Base-by-base conservation (phyloP, 768 basidiomycete genomes). In the Lactifluus hygrophoroides region DNA sequence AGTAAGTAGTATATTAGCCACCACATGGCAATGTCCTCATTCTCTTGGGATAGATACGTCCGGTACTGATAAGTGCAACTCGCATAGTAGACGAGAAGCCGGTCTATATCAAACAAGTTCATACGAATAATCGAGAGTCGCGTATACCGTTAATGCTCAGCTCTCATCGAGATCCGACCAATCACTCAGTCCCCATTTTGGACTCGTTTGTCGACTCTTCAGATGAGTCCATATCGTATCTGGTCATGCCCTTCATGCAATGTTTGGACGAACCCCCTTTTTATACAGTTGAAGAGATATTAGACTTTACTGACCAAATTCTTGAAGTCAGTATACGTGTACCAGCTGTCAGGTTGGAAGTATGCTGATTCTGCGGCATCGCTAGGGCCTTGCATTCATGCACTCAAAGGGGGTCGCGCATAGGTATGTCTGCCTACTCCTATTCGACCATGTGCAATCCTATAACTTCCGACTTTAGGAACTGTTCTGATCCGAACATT, bases 71-170 rank as follows among this genome's bases (percentile, higher is more conserved):
- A 2, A 74, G 76, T 37, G 74, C 72, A 0, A 71, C 65, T 0
- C 66, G 72, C 6, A 56, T 64, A 2, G 64, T 66, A 2, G 72
- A 74, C 28, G 65, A 56, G 0, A 57, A 37, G 4, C 46, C 63
- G 1, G 69, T 76, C 0, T 66, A 63, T 13, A 58, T 76, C n/a
- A 75, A 76, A 27, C 40, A 43, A 1, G 60, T 73, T 0, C 0
- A 21, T 5, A 54, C 56, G 0, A 54, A 43, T 0, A 55, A 63
- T n/a, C 1, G 32, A 3, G 69, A 71, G 35, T 37, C 51, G 2
- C 9, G 21, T 4, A 65, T 70, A 3, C 64, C 63, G 3, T 9
- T 42, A 16, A 56, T 45, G n/a, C 49, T 69, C 2, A 23, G 11
- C 6, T 10, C 5, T 0, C 11, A 25, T 1, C n/a, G 49, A 2